A percentile compares a stretch with the other conserved stretches of the same genome.
Evolutionary conservation across 495 filamentous ascomycete genomes (phyloP).

Genomic region (Xylaria intraflava): DNA sequence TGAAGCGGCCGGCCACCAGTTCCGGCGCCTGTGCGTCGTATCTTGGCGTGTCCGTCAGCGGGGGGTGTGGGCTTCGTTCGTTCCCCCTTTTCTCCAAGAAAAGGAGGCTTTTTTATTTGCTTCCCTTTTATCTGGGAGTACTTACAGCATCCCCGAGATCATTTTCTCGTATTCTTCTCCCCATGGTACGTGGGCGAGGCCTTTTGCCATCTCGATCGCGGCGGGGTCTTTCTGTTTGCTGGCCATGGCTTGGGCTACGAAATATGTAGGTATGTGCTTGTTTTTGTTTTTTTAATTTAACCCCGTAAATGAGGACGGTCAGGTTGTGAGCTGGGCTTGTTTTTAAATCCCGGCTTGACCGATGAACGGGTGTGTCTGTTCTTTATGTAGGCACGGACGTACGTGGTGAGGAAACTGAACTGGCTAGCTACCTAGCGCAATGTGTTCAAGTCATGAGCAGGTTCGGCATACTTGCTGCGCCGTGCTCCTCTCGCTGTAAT

Average conservation of each 20-base stretch:
- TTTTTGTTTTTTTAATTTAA: neutral
- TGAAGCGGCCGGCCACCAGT: slow-evolving; percentile 19
- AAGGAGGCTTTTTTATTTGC: neutral
- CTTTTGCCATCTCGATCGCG: slow-evolving; percentile 39
- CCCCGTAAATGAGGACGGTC: too few relatives aligned
- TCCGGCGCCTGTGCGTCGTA: slow-evolving; percentile 40
- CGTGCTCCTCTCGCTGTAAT: too few relatives aligned
- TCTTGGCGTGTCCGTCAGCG: neutral
- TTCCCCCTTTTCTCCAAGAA: neutral
- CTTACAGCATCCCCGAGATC: slow-evolving; percentile 49
- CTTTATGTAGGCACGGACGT: too few relatives aligned
- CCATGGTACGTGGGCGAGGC: slow-evolving; percentile 35
- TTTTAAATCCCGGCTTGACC: too few relatives aligned
- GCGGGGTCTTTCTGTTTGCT: slow-evolving; percentile 37
- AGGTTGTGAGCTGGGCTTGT: too few relatives aligned
- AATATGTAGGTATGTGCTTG: neutral
- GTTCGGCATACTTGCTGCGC: too few relatives aligned
- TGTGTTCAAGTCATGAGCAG: too few relatives aligned
- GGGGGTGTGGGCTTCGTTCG: neutral
- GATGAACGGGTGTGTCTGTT: too few relatives aligned
- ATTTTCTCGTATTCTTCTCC: slow-evolving; percentile 50
- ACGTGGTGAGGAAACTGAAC: too few relatives aligned
- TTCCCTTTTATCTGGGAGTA: neutral
- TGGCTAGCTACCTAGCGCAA: too few relatives aligned
- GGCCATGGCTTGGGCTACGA: slow-evolving; percentile 34